Evolutionary conservation across 2,329 filamentous ascomycete genomes (phyloP), one percentile per base, ranked within the genome.

Genomic region (Trichoderma sp.): DNA sequence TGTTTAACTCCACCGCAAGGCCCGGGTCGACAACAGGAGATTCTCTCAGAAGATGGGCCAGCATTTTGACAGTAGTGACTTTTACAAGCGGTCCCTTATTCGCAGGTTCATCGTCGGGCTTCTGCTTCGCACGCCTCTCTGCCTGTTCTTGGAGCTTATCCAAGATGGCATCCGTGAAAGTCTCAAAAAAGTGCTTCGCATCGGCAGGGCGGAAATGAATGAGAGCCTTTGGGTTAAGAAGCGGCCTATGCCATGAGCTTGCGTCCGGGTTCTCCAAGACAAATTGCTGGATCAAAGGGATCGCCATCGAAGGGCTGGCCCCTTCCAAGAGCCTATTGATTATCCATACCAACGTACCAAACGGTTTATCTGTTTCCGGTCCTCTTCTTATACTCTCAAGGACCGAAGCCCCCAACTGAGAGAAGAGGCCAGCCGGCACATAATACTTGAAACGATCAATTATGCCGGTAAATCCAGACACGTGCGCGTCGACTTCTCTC

Each of bases 41-140:
- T 3, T 76, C 74, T 12, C 79, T 74, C 2, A 83, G 74, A 1
- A 82, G 64, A 51, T 81, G 78, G 0, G 79, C 78, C n/a, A 83
- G 75, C 78, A 83, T 81, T 65, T 82, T 82, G 64, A 83, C 75
- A 0, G 80, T 82, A 1, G 78, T 80, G 6, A 82, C 75, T 69
- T 81, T 82, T 65, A 83, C 74, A 4, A 74, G 68, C 3, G 78
- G 75, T 3, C 56, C 47, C 28, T 28, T 74, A 24, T 3, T 74
- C 66, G 1, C 47, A 65, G 6, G 18, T 11, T 6, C 18, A 21
- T 64, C n/a, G 5, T 32, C 57, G 8, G 57, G 9, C 57, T 60
- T 4, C 12, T 43, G 26, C 3, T 63, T n/a, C 12, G 26, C 8
- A 8, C 9, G 47, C 14, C 21, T 30, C 9, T 47, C 36, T 3